Base-by-base conservation (phyloP, 106 monocot genomes). In the Allium sativum region DNA sequence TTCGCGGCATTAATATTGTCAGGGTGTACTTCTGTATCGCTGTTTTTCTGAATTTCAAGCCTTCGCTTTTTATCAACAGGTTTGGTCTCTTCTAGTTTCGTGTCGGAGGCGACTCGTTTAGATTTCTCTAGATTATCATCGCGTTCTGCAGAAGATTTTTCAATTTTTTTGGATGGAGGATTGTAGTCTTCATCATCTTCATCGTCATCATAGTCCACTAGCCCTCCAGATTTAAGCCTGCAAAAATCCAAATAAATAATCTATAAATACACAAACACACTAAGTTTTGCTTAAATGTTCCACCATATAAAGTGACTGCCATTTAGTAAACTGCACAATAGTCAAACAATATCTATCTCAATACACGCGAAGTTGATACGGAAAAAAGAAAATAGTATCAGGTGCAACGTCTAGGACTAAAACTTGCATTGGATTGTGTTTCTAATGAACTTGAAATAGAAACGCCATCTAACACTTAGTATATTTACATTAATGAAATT, bases 171-270 rank as follows among this genome's bases (percentile, higher is more conserved):
- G 4, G 72, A 59, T 17, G 82, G 83, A 44, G 83, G 88, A 51
- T 80, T 81, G 20, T 76, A 81, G 21, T 81, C 78, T 10, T 80
- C 83, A 13, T 87, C 84, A 53, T 87, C 87, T 40, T 82, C 82
- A 45, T 88, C 88, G 21, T 86, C 81, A 7, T 81, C 88, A 58
- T 88, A 84, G 41, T 84, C 80, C 21, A 84, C 88, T 18, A 88
- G 79, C 16, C 87, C 87, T 58, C 59, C 58, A 58, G 68, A 55
- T 44, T 44, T 53, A 48, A 75, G 47, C 59, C 87, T 87, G 62
- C 9, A 64, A 68, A 43, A 60, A 82, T 83, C 58, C 9, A 64
- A 68, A 44, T 59, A 20, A 45, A 18, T 7, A 47, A 62, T 31
- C n/a, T n/a, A n/a, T n/a, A n/a, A n/a, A 31, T 5, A 31, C 1